phyloP scores from a whole-genome alignment of 768 basidiomycete species.

The Tulasnella sp. region DNA sequence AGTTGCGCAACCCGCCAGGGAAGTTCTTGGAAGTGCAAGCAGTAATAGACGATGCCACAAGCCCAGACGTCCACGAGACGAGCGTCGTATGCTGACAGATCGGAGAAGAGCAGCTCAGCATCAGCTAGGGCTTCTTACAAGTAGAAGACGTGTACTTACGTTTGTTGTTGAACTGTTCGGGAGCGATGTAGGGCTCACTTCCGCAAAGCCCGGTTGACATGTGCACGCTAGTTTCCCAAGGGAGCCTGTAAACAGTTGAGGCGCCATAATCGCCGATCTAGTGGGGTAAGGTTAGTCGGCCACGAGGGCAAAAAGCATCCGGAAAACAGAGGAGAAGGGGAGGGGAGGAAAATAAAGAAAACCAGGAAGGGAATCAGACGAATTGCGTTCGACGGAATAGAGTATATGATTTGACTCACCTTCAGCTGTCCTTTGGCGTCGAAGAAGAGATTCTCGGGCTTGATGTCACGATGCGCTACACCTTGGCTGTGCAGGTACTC shows the following conservation, averaged over 20 bases:
- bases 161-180: conserved; percentile 94
- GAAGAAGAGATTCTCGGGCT: conserved; percentile 96
- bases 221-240: conserved; percentile 96
- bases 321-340: conserved; percentile 26
- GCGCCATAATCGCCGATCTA: conserved; percentile 99
- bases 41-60: conserved; percentile 95
- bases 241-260: conserved; percentile 96
- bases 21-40: conserved; percentile 94
- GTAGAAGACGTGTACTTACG: conserved; percentile 57
- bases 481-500: conserved; percentile 92
- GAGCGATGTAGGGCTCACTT: conserved; percentile 97
- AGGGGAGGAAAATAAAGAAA: conserved; percentile 28
- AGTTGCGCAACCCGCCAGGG: conserved; percentile 94
- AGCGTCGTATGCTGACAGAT: conserved; percentile 83
- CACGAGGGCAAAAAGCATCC: conserved; percentile 23
- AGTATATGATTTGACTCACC: conserved; percentile 44
- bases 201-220: conserved; percentile 97
- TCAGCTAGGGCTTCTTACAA: conserved; percentile 39
- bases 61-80: conserved; percentile 98
- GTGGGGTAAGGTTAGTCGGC: background rate
- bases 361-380: background rate
- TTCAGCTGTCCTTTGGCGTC: conserved; percentile 89
- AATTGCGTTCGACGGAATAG: background rate
- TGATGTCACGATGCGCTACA: conserved; percentile 96
- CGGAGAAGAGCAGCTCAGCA: conserved; percentile 22